phyloP scores from a whole-genome alignment of 768 basidiomycete genomes.

The Mycena kentingensis region DNA sequence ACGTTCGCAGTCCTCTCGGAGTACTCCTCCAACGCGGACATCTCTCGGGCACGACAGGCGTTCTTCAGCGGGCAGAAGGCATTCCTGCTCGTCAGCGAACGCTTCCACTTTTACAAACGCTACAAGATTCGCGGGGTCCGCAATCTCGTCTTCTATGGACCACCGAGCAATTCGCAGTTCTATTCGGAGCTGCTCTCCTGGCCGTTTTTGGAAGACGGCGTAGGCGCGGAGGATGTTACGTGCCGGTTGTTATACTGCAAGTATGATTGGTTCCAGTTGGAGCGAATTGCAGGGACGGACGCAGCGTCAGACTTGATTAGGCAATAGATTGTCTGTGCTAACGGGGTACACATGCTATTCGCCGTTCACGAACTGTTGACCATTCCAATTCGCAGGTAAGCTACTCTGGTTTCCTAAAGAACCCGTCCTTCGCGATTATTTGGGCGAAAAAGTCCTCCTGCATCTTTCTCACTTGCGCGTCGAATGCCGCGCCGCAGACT shows the following conservation, averaged over 20 bases:
- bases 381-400: too few relatives aligned
- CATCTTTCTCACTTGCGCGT: too few relatives aligned
- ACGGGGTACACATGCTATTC: too few relatives aligned
- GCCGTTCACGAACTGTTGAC: too few relatives aligned
- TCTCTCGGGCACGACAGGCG: conserved; percentile 87
- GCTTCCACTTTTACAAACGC: conserved; percentile 97
- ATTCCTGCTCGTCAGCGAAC: conserved; percentile 89
- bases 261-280: conserved; percentile 86
- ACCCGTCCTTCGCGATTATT: too few relatives aligned
- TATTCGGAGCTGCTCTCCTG: conserved; percentile 88
- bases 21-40: conserved; percentile 92
- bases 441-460: too few relatives aligned
- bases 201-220: conserved; percentile 87
- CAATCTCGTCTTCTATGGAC: conserved; percentile 91
- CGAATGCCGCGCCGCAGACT: too few relatives aligned
- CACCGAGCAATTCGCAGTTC: conserved; percentile 88
- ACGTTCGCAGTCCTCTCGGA: conserved; percentile 88
- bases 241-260: conserved; percentile 81
- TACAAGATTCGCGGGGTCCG: conserved; percentile 93
- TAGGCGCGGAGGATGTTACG: conserved; percentile 86
- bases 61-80: conserved; percentile 89
- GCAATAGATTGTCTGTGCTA: too few relatives aligned
- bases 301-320: conserved; percentile 44
- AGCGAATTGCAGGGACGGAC: conserved; percentile 75
- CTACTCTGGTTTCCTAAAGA: too few relatives aligned